Evolutionary conservation across 495 filamentous ascomycete genomes (phyloP), one percentile per base, ranked within the genome.

Genomic region (Penicillium nucicola): DNA sequence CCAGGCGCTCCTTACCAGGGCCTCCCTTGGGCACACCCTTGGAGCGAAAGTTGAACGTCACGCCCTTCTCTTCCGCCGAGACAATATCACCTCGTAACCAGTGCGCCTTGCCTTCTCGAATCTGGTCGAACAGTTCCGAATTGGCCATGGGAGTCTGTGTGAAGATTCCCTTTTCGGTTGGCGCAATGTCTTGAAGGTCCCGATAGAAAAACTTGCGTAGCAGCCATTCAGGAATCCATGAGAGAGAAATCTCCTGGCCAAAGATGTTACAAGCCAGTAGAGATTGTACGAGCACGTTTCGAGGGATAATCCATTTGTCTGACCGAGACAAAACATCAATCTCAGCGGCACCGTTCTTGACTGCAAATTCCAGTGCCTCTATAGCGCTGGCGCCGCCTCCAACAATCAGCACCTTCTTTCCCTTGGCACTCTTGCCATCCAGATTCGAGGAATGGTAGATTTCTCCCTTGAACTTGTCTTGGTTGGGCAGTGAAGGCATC

Each of bases 301-400:
- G 82, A 3, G 89, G 90, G 46, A 93, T 92, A 44, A 93, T 85
- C 89, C 89, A 93, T 71, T 93, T 93, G 60, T 93, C 89, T 19
- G 81, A 85, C 13, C 89, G 79, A 1, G 88, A 83, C 5, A 93
- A 77, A 14, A 95, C 82, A 53, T 85, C 83, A 1, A 87, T 84
- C 53, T 85, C 82, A 6, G 68, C 69, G 0, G 88, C 89, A 2
- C 80, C 77, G 34, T 82, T 79, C 39, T 81, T 68, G 15, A 85
- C 79, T 7, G 86, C 88, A 55, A 90, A 93, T 54, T 95, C 89
- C 20, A 93, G 70, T 1, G 87, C 89, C 68, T 95, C 90, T 11
- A 93, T 85, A 1, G 89, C 89, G 51, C 83, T 87, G 11, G 89
- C 89, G 5, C 89, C 89, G 15, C 89, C 87, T 8, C 88, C 89